These are phyloP conservation scores for Solanum sitiens DNA, from an alignment of 257 asterid genomes.

Conservation along the genomic window DNA sequence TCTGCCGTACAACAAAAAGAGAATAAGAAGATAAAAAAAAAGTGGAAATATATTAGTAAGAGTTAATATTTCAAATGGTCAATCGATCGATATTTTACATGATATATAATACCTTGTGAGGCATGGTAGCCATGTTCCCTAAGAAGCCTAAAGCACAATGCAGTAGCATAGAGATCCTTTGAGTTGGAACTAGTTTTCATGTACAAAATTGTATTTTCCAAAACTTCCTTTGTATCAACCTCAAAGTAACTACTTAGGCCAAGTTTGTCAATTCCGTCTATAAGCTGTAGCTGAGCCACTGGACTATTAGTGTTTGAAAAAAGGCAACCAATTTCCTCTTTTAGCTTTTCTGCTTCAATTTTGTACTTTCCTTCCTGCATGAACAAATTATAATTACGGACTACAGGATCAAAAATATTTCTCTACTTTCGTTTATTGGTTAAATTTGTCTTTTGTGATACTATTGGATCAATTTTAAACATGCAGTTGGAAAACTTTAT, in stretches of 20 bases:
- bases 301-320: background rate
- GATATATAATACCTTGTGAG: slow-evolving; percentile 28
- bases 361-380: slow-evolving; percentile 23
- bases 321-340: slow-evolving; percentile 9
- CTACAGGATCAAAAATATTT: background rate
- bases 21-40: background rate
- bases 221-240: slow-evolving; percentile 15
- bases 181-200: background rate
- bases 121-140: slow-evolving; percentile 39
- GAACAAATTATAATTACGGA: background rate
- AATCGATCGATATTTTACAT: background rate
- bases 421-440: too few species aligned
- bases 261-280: background rate
- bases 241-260: slow-evolving; percentile 29
- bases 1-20: slow-evolving; percentile 8
- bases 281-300: background rate
- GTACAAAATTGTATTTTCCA: background rate
- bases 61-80: background rate
- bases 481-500: background rate
- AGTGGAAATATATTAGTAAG: background rate
- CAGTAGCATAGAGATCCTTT: slow-evolving; percentile 10
- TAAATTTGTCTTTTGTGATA: background rate
- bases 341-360: slow-evolving; percentile 21
- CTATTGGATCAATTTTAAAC: too few species aligned
- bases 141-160: slow-evolving; percentile 31